A percentile compares a stretch with the other conserved stretches of the same genome.
These are phyloP conservation scores for Pseudoneurospora amorphoporcata DNA, from an alignment of 495 filamentous ascomycete species.

Conservation along the genomic window DNA sequence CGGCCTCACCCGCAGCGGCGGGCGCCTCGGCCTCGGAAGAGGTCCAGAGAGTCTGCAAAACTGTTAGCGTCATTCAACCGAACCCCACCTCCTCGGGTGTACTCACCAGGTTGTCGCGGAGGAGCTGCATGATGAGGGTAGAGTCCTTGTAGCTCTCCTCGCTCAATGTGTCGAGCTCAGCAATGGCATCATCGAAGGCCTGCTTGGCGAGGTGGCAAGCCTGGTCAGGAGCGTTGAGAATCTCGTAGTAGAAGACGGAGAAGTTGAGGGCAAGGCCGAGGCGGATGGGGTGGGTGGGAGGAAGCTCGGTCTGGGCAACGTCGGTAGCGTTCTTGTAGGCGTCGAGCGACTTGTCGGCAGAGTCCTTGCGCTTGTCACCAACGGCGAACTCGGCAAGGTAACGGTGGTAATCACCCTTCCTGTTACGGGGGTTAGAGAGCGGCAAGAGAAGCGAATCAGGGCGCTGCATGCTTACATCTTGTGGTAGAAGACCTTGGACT, in stretches of 20 bases:
- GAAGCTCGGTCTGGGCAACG: constrained; percentile 94
- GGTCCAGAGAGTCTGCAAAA: constrained; percentile 87
- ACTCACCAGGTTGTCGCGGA: constrained; percentile 95
- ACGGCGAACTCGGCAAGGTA: constrained; percentile 98
- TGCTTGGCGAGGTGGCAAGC: constrained; percentile 99
- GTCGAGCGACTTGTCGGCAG: constrained; percentile 92
- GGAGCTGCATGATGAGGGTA: constrained; percentile 98
- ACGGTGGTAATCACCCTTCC: constrained; percentile 99
- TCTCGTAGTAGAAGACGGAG: constrained; percentile 99
- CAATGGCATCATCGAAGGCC: constrained; percentile 96
- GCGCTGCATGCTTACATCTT: constrained; percentile 69
- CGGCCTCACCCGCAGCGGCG: constrained; percentile 50
- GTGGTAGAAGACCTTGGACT: constrained; percentile 99
- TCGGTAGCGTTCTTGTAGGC: constrained; percentile 95
- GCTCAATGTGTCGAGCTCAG: constrained; percentile 95
- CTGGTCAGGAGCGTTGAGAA: constrained; percentile 96
- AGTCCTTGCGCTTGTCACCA: constrained; percentile 95
- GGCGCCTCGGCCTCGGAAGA: constrained; percentile 91
- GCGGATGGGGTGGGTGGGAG: constrained; percentile 97
- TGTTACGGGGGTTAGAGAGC: constrained; percentile 32
- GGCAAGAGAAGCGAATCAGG: background rate
- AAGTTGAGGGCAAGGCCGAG: constrained; percentile 98
- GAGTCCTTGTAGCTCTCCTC: constrained; percentile 99
- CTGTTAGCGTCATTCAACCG: constrained; percentile 5
- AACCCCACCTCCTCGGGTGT: background rate